phyloP scores from a whole-genome alignment of 192 early-diverging fungal genomes.

The Coemansia sp. region DNA sequence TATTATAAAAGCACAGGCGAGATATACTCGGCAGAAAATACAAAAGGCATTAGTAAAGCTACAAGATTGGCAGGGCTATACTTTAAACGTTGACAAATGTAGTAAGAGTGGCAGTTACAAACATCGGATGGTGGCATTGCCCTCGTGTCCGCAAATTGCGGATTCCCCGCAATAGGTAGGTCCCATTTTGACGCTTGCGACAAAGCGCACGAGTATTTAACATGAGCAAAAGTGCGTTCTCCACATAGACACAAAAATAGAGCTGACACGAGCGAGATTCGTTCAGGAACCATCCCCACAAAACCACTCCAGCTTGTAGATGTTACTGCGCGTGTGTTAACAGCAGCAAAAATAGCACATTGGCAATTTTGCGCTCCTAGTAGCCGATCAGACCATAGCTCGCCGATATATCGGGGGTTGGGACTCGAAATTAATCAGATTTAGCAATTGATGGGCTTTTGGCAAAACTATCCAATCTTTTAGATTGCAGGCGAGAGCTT shows the following conservation, averaged over 20 bases:
- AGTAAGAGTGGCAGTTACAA: not conserved
- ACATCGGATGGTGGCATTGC: not conserved
- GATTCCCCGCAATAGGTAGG: not conserved
- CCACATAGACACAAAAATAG: not conserved
- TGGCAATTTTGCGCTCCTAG: not conserved
- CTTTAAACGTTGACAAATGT: not conserved
- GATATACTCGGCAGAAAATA: too few relatives aligned
- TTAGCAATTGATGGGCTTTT: not conserved
- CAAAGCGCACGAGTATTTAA: not conserved
- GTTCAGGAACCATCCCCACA: conserved; percentile 2
- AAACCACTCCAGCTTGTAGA: not conserved
- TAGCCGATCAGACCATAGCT: not conserved
- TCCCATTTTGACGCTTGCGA: not conserved
- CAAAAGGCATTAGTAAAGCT: too few relatives aligned
- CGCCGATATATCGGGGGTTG: not conserved
- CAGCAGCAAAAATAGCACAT: not conserved
- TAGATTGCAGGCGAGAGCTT: not conserved
- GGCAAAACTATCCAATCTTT: not conserved
- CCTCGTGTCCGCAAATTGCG: not conserved
- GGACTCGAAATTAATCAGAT: not conserved
- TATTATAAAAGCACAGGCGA: not conserved
- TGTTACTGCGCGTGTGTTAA: not conserved
- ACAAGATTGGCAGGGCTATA: not conserved
- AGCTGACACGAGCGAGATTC: not conserved
- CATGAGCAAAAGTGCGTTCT: not conserved